phyloP scores from a whole-genome alignment of 2,329 filamentous ascomycete species.

The Penicillium sp. region DNA sequence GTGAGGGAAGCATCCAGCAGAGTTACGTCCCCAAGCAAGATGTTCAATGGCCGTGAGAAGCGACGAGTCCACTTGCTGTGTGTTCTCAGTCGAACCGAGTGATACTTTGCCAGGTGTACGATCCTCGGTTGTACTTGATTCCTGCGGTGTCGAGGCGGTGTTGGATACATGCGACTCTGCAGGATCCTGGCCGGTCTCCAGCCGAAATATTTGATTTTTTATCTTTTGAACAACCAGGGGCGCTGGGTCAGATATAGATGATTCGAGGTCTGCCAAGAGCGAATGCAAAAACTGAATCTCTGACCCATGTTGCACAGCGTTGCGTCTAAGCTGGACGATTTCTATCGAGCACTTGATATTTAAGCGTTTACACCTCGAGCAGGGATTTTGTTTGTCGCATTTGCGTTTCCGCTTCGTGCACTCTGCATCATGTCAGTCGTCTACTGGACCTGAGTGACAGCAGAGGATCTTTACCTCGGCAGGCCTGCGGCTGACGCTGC shows the following conservation, averaged over 20 bases:
- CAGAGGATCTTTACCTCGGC: constrained; percentile 19
- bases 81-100: constrained; percentile 4
- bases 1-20: constrained; percentile 35
- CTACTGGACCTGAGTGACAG: background rate
- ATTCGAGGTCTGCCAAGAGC: constrained; percentile 20
- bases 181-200: constrained; percentile 19
- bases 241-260: constrained; percentile 5
- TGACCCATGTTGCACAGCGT: constrained; percentile 25
- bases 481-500: constrained; percentile 26
- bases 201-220: constrained; percentile 19
- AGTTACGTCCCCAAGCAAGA: constrained; percentile 40
- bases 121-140: constrained; percentile 2
- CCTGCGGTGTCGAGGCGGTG: background rate
- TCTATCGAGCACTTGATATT: constrained; percentile 27
- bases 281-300: constrained; percentile 28
- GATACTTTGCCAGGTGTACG: constrained; percentile 2
- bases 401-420: constrained; percentile 28
- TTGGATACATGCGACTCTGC: constrained; percentile 1
- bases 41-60: constrained; percentile 37
- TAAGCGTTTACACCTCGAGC: constrained; percentile 23
- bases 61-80: constrained; percentile 23
- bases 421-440: constrained; percentile 18
- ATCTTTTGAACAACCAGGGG: constrained; percentile 11
- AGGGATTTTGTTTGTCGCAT: constrained; percentile 27
- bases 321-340: constrained; percentile 23